phyloP scores from a whole-genome alignment of 1,139 yeast genomes.

The Saccharomycopsis phalli region DNA sequence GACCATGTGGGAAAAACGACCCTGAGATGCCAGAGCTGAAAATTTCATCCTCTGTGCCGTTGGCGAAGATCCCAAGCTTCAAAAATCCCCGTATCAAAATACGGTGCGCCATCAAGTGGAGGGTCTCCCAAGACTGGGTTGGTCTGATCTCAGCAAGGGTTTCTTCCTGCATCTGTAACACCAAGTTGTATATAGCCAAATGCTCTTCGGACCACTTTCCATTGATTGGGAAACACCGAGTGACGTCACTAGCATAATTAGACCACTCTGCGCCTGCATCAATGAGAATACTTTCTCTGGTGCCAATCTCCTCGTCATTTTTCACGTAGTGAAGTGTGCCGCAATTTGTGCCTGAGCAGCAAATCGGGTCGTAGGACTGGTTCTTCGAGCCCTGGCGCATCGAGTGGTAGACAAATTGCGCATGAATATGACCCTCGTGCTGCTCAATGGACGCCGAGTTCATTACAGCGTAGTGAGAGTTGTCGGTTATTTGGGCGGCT shows the following conservation, averaged over 20 bases:
- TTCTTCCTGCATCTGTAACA: slow-evolving; percentile 68
- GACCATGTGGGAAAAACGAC: slow-evolving; percentile 87
- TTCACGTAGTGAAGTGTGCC: slow-evolving; percentile 86
- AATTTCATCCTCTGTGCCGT: slow-evolving; percentile 56
- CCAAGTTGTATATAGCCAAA: slow-evolving; percentile 72
- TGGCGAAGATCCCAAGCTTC: slow-evolving; percentile 65
- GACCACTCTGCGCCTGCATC: slow-evolving; percentile 99
- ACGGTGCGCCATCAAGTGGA: slow-evolving; percentile 72
- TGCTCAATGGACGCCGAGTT: slow-evolving; percentile 81
- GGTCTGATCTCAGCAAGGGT: slow-evolving; percentile 68
- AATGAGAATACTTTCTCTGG: slow-evolving; percentile 58
- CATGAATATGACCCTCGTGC: slow-evolving; percentile 88
- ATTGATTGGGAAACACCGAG: slow-evolving; percentile 85
- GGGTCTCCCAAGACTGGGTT: slow-evolving; percentile 77
- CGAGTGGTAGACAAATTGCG: slow-evolving; percentile 90
- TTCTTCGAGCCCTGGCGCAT: slow-evolving; percentile 86
- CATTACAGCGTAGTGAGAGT: slow-evolving; percentile 87
- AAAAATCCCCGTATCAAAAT: slow-evolving; percentile 66
- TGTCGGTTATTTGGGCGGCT: slow-evolving; percentile 80
- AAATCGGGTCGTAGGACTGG: slow-evolving; percentile 89
- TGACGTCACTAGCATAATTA: slow-evolving; percentile 86
- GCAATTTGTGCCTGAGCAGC: slow-evolving; percentile 89
- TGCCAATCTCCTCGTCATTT: slow-evolving; percentile 59
- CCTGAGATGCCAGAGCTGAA: slow-evolving; percentile 62
- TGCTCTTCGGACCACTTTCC: slow-evolving; percentile 91